Percentiles rank a stretch among this genome's conserved stretches.
These are phyloP conservation scores for Rhodamnia argentea DNA, from an alignment of 345 rosid genomes.

Conservation along the genomic window DNA sequence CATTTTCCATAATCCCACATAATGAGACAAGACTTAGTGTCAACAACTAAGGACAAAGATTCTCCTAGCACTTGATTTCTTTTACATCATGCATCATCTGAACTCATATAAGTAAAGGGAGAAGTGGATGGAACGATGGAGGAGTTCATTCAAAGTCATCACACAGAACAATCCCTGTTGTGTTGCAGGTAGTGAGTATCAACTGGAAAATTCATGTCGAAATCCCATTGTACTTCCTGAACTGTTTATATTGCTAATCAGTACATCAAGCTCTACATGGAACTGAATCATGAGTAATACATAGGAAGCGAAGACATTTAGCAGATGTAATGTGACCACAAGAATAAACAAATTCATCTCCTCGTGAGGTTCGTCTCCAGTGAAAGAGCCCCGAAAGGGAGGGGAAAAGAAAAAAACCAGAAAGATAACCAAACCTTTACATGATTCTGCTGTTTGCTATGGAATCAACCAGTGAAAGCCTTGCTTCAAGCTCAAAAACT, in stretches of 20 bases:
- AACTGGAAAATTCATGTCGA: constrained; percentile 7
- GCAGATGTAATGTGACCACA: constrained; percentile 5
- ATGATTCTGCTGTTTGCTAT: neutral
- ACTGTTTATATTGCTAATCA: constrained; percentile 3
- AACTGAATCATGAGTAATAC: constrained; percentile 6
- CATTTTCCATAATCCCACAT: neutral
- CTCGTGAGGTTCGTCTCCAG: constrained; percentile 3
- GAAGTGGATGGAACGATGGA: neutral
- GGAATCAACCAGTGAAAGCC: constrained; percentile 3
- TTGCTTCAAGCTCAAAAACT: neutral
- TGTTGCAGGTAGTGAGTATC: neutral
- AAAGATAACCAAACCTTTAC: constrained; percentile 8
- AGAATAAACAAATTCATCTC: constrained; percentile 20
- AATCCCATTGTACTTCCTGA: constrained; percentile 1
- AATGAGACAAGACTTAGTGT: neutral
- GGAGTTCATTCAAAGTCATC: neutral
- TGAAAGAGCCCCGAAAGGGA: neutral
- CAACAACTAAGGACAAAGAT: neutral
- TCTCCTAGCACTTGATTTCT: neutral
- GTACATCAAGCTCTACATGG: constrained; percentile 22
- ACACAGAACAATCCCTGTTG: neutral
- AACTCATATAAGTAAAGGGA: neutral
- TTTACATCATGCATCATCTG: neutral
- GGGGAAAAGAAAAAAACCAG: neutral
- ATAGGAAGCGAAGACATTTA: neutral